Percentiles rank a stretch among this genome's conserved stretches.
phyloP scores from a whole-genome alignment of 345 rosid species.

The Salix exigua region DNA sequence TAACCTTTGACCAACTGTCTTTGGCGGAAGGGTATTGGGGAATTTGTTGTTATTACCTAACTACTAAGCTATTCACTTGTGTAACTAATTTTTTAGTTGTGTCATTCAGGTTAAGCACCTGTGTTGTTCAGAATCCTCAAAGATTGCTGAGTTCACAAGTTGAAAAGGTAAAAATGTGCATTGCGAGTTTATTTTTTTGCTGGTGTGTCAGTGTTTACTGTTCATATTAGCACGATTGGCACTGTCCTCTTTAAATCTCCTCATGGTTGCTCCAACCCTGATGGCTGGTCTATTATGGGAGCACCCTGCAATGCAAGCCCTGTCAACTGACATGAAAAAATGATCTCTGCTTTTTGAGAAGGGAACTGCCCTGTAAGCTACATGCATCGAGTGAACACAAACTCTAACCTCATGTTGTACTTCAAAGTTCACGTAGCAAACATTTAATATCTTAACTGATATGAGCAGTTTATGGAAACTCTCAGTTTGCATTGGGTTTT shows the following conservation, averaged over 20 bases:
- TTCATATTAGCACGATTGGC: not conserved
- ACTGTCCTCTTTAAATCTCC: not conserved
- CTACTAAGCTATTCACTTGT: not conserved
- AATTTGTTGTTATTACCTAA: not conserved
- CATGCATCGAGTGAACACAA: not conserved
- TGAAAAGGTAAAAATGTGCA: slow-evolving; percentile 53
- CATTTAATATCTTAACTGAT: not conserved
- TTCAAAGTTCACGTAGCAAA: not conserved
- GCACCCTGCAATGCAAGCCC: not conserved
- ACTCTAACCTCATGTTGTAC: not conserved
- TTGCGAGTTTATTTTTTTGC: not conserved
- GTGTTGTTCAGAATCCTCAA: slow-evolving; percentile 47
- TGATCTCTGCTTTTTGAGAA: not conserved
- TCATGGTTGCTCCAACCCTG: not conserved
- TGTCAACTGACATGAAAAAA: not conserved
- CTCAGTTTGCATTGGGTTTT: not conserved
- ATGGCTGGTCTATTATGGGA: not conserved
- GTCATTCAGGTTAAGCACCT: slow-evolving; percentile 40
- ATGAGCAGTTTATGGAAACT: slow-evolving; percentile 8
- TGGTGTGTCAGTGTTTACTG: not conserved
- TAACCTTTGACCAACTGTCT: not conserved
- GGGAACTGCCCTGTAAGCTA: too few relatives aligned
- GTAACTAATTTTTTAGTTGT: slow-evolving; percentile 15
- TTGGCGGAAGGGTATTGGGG: not conserved
- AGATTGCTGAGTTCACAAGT: slow-evolving; percentile 44